Percentiles rank a stretch among this genome's conserved stretches.
Conservation (phyloP, 2,329 filamentous ascomycete genomes). For the Pseudogymnoascus sp. region DNA sequence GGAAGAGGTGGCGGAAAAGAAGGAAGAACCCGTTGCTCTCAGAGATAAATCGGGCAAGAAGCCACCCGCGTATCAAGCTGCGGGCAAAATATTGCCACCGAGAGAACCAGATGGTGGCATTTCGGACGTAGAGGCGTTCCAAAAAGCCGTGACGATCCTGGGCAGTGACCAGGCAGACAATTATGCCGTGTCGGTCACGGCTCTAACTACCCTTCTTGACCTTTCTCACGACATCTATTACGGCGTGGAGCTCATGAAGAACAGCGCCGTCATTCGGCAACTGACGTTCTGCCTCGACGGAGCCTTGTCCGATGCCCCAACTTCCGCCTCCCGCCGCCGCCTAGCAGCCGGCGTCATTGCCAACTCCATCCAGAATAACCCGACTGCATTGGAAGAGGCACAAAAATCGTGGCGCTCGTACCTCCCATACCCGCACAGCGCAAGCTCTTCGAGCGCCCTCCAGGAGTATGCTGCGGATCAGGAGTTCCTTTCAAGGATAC, state of each 20-base stretch:
- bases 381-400: slow-evolving; percentile 47
- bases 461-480: slow-evolving; percentile 4
- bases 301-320: background rate
- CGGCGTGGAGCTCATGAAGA: slow-evolving; percentile 53
- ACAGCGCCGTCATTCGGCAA: slow-evolving; percentile 43
- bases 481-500: background rate
- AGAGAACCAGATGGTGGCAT: slow-evolving; percentile 26
- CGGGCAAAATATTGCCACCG: slow-evolving; percentile 50
- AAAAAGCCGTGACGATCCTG: slow-evolving; percentile 40
- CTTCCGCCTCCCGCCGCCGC: slow-evolving; percentile 27
- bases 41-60: slow-evolving; percentile 35
- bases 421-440: slow-evolving; percentile 22
- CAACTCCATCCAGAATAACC: slow-evolving; percentile 56
- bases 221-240: slow-evolving; percentile 63
- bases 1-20: slow-evolving; percentile 21
- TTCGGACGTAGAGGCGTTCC: slow-evolving; percentile 38
- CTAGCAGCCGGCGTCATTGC: slow-evolving; percentile 50
- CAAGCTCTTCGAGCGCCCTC: background rate
- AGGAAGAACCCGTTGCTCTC: slow-evolving; percentile 17
- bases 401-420: slow-evolving; percentile 37
- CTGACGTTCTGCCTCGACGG: slow-evolving; percentile 48
- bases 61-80: slow-evolving; percentile 48
- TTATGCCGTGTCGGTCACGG: slow-evolving; percentile 14
- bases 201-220: slow-evolving; percentile 50
- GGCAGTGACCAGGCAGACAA: slow-evolving; percentile 33